phyloP scores from a whole-genome alignment of 352 stramenopile species.

The Globisporangium nagaii region DNA sequence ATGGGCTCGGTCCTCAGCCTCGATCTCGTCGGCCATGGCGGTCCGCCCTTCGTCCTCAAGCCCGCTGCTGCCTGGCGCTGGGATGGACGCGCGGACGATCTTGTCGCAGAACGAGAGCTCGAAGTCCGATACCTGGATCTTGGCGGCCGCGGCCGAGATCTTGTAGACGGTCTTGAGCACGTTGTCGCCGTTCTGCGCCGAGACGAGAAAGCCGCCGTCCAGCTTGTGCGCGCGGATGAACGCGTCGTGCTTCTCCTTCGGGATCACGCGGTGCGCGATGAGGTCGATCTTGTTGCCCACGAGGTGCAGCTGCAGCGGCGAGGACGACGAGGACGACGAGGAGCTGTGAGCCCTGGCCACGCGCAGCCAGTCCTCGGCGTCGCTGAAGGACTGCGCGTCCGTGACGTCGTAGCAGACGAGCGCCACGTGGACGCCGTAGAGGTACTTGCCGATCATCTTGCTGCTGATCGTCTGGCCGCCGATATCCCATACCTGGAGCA shows the following conservation, averaged over 20 bases:
- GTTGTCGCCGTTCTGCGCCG: slow-evolving; percentile 79
- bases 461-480: slow-evolving; percentile 85
- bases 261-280: slow-evolving; percentile 66
- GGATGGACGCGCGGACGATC: slow-evolving; percentile 51
- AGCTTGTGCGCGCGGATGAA: slow-evolving; percentile 67
- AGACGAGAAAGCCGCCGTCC: slow-evolving; percentile 72
- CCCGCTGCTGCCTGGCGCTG: slow-evolving; percentile 7
- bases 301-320: slow-evolving; percentile 58
- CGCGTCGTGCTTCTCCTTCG: slow-evolving; percentile 58
- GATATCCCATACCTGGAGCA: slow-evolving; percentile 88
- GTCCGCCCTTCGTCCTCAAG: slow-evolving; percentile 45
- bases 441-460: slow-evolving; percentile 85
- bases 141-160: slow-evolving; percentile 57
- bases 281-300: slow-evolving; percentile 88
- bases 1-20: slow-evolving; percentile 62
- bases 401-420: slow-evolving; percentile 87
- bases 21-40: slow-evolving; percentile 68
- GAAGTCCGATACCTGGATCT: slow-evolving; percentile 70
- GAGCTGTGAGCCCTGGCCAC: slow-evolving; percentile 21
- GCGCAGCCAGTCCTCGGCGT: slow-evolving; percentile 75
- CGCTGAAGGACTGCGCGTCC: slow-evolving; percentile 75
- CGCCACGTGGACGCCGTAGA: slow-evolving; percentile 73
- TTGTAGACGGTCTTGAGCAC: slow-evolving; percentile 78
- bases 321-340: slow-evolving; percentile 17
- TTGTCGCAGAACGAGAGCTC: slow-evolving; percentile 80